Evolutionary conservation across 2,329 filamentous ascomycete species (phyloP).

Genomic region (Penicillium paneum): DNA sequence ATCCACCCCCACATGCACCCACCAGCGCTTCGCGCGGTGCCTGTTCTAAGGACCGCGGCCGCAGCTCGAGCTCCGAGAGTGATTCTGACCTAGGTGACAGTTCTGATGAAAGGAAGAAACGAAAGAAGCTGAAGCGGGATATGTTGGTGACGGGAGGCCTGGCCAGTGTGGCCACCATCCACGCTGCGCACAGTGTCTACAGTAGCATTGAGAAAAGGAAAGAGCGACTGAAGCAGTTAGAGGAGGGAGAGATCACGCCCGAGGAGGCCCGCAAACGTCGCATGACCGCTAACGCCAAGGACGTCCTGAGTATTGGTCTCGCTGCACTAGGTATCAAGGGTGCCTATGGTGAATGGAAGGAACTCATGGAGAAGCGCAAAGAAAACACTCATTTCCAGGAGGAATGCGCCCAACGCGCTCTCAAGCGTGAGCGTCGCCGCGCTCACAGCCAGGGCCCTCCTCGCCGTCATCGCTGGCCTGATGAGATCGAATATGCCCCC

Average conservation of each 20-base stretch:
- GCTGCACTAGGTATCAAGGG: conserved; percentile 66
- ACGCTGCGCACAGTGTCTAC: conserved; percentile 65
- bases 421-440: conserved; percentile 48
- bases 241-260: conserved; percentile 60
- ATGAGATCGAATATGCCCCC: conserved; percentile 30
- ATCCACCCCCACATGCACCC: conserved; percentile 23
- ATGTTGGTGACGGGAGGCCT: conserved; percentile 64
- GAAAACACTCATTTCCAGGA: conserved; percentile 55
- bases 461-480: conserved; percentile 23
- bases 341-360: conserved; percentile 64
- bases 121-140: conserved; percentile 64
- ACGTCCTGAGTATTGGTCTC: conserved; percentile 64
- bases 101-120: conserved; percentile 60
- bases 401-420: conserved; percentile 42
- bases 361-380: conserved; percentile 61
- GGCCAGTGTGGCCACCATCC: conserved; percentile 66
- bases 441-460: conserved; percentile 22
- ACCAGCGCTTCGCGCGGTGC: conserved; percentile 21
- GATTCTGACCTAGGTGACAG: conserved; percentile 55
- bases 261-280: conserved; percentile 62
- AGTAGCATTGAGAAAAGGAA: conserved; percentile 62
- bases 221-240: conserved; percentile 57
- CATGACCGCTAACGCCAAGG: conserved; percentile 61
- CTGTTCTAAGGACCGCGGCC: conserved; percentile 7
- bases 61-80: conserved; percentile 31